These are phyloP conservation scores for Nitzschia sp. DNA, from an alignment of 108 stramenopile genomes.

Conservation along the genomic window DNA sequence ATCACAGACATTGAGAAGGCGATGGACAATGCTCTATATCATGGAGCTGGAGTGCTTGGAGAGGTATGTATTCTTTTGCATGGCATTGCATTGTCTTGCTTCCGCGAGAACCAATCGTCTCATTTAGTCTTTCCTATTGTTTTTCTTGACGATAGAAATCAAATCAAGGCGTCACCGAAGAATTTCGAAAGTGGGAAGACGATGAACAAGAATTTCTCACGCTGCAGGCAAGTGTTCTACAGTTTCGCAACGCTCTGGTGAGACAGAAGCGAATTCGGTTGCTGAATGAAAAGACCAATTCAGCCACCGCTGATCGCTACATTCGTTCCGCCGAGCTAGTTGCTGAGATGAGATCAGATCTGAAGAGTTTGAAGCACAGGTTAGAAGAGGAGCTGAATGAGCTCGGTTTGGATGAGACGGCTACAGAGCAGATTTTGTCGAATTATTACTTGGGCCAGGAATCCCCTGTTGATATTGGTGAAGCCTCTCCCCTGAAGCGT, in stretches of 20 bases:
- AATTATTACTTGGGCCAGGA: conserved; percentile 30
- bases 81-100: neutral
- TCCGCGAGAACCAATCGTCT: neutral
- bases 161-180: conserved; percentile 55
- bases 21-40: conserved; percentile 50
- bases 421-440: conserved; percentile 30
- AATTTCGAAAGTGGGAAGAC: conserved; percentile 58
- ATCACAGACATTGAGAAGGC: conserved; percentile 55
- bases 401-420: conserved; percentile 44
- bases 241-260: conserved; percentile 63
- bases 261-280: conserved; percentile 72
- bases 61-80: conserved; percentile 25
- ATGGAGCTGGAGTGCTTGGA: conserved; percentile 49
- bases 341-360: conserved; percentile 77
- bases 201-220: conserved; percentile 50
- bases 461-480: conserved; percentile 17
- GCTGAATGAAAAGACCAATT: conserved; percentile 63
- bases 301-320: conserved; percentile 50
- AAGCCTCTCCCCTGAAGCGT: conserved; percentile 19
- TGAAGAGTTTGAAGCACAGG: conserved; percentile 65
- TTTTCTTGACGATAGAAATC: conserved; percentile 18
- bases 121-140: neutral
- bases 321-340: conserved; percentile 62
- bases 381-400: conserved; percentile 68
- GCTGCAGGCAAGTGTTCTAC: conserved; percentile 55